Evolutionary conservation across 495 filamentous ascomycete genomes (phyloP).

Genomic region (Trichoderma orchidacearum): DNA sequence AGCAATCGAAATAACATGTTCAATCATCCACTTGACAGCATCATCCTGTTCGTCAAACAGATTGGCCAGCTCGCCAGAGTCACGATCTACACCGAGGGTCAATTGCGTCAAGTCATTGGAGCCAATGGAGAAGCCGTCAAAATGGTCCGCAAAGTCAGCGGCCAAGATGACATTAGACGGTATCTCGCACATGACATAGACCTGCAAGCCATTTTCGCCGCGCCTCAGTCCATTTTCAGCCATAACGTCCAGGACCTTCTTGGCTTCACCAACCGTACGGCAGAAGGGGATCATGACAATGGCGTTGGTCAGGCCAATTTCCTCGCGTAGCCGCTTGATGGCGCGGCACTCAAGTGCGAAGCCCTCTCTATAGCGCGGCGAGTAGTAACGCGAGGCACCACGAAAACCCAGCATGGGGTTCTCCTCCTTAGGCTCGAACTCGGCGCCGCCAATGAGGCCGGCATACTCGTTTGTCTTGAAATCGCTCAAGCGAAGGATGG

Average conservation of each 20-base stretch:
- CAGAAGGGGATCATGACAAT: constrained; percentile 27
- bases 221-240: constrained; percentile 16
- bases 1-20: constrained; percentile 12
- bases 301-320: constrained; percentile 21
- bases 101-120: constrained; percentile 26
- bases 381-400: constrained; percentile 24
- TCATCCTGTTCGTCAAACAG: constrained; percentile 22
- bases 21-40: constrained; percentile 25
- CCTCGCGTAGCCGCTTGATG: constrained; percentile 20
- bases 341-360: constrained; percentile 24
- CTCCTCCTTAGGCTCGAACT: constrained; percentile 22
- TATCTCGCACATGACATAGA: constrained; percentile 28
- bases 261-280: constrained; percentile 18
- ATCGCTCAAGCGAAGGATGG: constrained; percentile 23
- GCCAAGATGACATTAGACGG: constrained; percentile 24
- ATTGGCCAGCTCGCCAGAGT: constrained; percentile 17
- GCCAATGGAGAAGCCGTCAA: constrained; percentile 27
- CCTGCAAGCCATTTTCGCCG: constrained; percentile 18
- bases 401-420: constrained; percentile 27
- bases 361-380: constrained; percentile 19
- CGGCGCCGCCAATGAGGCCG: constrained; percentile 19
- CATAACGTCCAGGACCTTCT: constrained; percentile 18
- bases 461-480: constrained; percentile 30
- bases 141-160: constrained; percentile 13
- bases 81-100: constrained; percentile 22